These are phyloP conservation scores for Ogataea sp. DNA, from an alignment of 805 yeast genomes.

Conservation along the genomic window DNA sequence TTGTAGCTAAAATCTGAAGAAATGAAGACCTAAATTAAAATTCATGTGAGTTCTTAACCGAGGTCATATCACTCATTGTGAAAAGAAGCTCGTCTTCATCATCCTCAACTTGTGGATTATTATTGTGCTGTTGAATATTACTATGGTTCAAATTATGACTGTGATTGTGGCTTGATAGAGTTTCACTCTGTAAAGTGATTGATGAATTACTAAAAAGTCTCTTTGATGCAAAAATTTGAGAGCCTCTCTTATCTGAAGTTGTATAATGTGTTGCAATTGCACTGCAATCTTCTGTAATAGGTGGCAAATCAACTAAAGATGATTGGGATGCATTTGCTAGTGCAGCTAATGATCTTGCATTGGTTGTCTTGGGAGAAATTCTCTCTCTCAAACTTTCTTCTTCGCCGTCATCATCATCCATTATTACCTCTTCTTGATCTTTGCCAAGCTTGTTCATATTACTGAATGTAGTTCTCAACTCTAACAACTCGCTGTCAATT, in stretches of 20 bases:
- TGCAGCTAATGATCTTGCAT: slow-evolving; percentile 10
- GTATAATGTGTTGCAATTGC: not conserved
- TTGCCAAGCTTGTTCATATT: not conserved
- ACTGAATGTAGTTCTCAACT: slow-evolving; percentile 12
- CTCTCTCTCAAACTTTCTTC: not conserved
- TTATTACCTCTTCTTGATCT: not conserved
- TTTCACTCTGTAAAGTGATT: not conserved
- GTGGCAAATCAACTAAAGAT: not conserved
- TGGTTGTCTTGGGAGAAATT: not conserved
- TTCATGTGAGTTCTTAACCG: slow-evolving; percentile 19
- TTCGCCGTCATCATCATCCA: slow-evolving; percentile 1
- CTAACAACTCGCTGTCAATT: slow-evolving; percentile 19
- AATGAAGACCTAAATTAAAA: slow-evolving; percentile 3
- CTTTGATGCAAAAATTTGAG: slow-evolving; percentile 26
- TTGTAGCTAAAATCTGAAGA: not conserved
- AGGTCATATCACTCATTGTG: slow-evolving; percentile 67
- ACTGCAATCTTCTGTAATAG: not conserved
- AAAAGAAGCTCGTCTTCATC: slow-evolving; percentile 63
- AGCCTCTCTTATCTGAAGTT: slow-evolving; percentile 22
- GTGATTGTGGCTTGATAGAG: not conserved
- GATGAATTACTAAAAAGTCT: slow-evolving; percentile 7
- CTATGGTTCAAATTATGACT: too few species aligned
- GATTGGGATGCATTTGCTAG: too few species aligned
- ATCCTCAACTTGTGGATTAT: slow-evolving; percentile 27
- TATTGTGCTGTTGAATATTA: too few species aligned